Evolutionary conservation across 306 rosid genomes (phyloP), one percentile per base, ranked within the genome.

Genomic region (Albizia julibrissin): DNA sequence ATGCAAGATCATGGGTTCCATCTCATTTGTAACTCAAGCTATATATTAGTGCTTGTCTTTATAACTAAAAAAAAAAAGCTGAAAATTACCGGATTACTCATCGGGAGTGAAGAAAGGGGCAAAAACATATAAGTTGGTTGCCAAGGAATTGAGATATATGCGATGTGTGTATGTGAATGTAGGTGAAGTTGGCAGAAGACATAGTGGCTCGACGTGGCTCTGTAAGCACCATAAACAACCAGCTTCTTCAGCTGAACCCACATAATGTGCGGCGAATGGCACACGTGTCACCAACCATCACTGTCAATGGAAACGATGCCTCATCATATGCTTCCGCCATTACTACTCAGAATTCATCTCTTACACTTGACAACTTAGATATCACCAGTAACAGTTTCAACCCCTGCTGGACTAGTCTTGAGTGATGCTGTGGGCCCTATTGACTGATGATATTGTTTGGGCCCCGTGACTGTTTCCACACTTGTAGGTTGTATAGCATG

Each of bases 131-230:
- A 46, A 46, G 50, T 46, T 10, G 50, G 50, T 10, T 33, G 40
- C 40, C 1, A 37, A 6, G 8, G 40, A 37, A 37, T 37, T 22
- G 33, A 42, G 29, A 81, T 39, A 12, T 52, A 10, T 27, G 0
- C 22, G 31, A 31, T 58, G 65, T 3, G 0, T 58, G 0, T 18
- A 19, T 34, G 85, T 81, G 14, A 47, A 47, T 47, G 34, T 15
- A 96, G 99, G 98, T 96, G 84, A 92, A 94, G 79, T 89, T 96
- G 81, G 99, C 99, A 8, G 99, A 96, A 83, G 98, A 89, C 43
- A 91, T 92, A 90, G 91, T 96, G n/a, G 82, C 99, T 73, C 80
- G 40, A 5, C 40, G 97, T 72, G 88, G 94, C 78, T 87, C 95
- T 46, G 81, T 96, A 80, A 88, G 81, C 47, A 87, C 85, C 24